Evolutionary conservation across 345 rosid species (phyloP).

Genomic region (Passiflora organensis): DNA sequence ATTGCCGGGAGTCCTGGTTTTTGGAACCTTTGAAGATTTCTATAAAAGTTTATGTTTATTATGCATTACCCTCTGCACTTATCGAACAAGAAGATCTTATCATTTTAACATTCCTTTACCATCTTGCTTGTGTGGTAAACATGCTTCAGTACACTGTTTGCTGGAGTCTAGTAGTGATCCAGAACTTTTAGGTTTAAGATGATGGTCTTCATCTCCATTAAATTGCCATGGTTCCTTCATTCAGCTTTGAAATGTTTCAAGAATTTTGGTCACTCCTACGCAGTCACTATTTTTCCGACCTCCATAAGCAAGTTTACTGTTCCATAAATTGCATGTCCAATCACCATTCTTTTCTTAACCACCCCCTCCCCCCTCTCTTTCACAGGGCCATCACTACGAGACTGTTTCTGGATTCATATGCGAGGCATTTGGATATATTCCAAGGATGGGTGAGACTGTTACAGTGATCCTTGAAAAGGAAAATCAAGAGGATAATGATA

Average conservation of each 20-base stretch:
- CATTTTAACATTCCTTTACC: too few species aligned
- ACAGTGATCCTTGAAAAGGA: conserved; percentile 77
- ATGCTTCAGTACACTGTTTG: too few species aligned
- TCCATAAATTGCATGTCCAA: not conserved
- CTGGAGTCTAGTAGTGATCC: too few species aligned
- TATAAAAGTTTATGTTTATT: too few species aligned
- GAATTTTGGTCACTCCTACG: not conserved
- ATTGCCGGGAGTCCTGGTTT: too few species aligned
- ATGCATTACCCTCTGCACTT: too few species aligned
- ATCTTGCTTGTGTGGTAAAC: too few species aligned
- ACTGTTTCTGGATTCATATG: conserved; percentile 95
- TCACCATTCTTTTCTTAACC: not conserved
- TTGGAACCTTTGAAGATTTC: too few species aligned
- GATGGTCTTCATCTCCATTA: too few species aligned
- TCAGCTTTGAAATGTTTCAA: too few species aligned
- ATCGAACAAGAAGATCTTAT: too few species aligned
- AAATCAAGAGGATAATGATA: conserved; percentile 61
- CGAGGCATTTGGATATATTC: conserved; percentile 96
- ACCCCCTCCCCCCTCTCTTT: conserved; percentile 3
- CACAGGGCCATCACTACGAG: conserved; percentile 94
- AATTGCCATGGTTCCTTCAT: not conserved
- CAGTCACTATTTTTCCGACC: not conserved
- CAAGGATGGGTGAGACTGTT: conserved; percentile 88
- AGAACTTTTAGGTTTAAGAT: too few species aligned
- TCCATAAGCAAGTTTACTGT: not conserved